Conservation (phyloP, 257 asterid genomes). For the Paraleonurus japonicus region DNA sequence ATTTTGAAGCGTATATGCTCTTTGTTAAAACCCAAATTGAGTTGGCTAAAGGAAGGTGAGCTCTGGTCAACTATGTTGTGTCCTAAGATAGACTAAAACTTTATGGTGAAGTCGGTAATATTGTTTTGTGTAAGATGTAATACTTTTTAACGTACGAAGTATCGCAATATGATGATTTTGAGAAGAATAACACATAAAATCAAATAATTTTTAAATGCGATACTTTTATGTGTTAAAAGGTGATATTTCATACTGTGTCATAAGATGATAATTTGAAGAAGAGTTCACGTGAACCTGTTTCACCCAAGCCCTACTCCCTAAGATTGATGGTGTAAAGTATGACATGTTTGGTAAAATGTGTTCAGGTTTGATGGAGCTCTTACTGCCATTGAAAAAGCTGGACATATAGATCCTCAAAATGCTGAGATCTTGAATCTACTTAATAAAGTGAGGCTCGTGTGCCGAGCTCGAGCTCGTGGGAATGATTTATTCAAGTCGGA, state of each 20-base stretch:
- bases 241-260: no score
- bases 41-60: conserved; percentile 79
- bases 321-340: no score
- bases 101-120: no score
- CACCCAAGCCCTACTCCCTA: no score
- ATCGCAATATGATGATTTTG: no score
- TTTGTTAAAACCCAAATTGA: conserved; percentile 68
- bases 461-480: conserved; percentile 83
- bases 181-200: no score
- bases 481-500: conserved; percentile 78
- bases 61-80: neutral
- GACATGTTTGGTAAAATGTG: neutral
- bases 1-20: conserved; percentile 56
- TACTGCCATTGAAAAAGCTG: conserved; percentile 60
- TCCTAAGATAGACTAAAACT: neutral
- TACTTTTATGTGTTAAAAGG: no score
- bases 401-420: conserved; percentile 55
- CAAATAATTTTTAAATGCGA: no score
- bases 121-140: no score
- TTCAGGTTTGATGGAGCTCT: conserved; percentile 79
- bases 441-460: conserved; percentile 53
- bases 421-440: conserved; percentile 50
- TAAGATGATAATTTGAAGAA: no score
- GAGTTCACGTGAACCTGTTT: no score
- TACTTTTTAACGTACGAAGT: no score